Conservation (phyloP, 192 early-diverging fungal species). For the Coemansia sp. region DNA sequence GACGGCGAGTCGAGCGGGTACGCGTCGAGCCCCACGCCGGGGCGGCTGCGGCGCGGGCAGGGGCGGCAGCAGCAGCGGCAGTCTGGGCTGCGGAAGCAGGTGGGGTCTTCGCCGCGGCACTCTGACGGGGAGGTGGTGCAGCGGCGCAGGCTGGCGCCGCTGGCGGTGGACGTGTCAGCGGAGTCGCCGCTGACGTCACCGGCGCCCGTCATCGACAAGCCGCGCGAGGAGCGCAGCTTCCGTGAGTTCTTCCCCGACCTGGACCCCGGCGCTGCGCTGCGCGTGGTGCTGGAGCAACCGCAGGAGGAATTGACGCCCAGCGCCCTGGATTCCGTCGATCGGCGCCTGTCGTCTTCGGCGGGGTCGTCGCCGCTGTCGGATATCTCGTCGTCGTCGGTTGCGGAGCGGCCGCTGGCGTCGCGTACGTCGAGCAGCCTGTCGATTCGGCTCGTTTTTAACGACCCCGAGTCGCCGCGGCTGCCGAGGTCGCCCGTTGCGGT, state of each 20-base stretch:
- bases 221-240: constrained; percentile 84
- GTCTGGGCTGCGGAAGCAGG: constrained; percentile 11
- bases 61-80: constrained; percentile 17
- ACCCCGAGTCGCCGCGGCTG: constrained; percentile 13
- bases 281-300: constrained; percentile 6
- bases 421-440: constrained; percentile 38
- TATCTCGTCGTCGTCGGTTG: constrained; percentile 36
- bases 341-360: background rate
- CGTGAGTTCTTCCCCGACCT: constrained; percentile 82
- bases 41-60: constrained; percentile 17
- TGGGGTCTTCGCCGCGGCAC: background rate
- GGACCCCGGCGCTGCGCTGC: constrained; percentile 50
- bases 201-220: constrained; percentile 56
- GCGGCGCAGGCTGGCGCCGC: constrained; percentile 4
- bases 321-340: background rate
- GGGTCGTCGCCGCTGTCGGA: background rate
- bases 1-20: constrained; percentile 15
- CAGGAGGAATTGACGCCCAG: background rate
- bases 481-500: background rate
- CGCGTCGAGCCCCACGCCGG: constrained; percentile 34
- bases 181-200: constrained; percentile 9
- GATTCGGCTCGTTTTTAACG: constrained; percentile 35
- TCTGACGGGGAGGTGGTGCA: background rate
- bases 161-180: background rate
- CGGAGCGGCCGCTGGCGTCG: constrained; percentile 24